phyloP scores from a whole-genome alignment of 2,329 filamentous ascomycete genomes.

The Aspergillus pseudotamarii region DNA sequence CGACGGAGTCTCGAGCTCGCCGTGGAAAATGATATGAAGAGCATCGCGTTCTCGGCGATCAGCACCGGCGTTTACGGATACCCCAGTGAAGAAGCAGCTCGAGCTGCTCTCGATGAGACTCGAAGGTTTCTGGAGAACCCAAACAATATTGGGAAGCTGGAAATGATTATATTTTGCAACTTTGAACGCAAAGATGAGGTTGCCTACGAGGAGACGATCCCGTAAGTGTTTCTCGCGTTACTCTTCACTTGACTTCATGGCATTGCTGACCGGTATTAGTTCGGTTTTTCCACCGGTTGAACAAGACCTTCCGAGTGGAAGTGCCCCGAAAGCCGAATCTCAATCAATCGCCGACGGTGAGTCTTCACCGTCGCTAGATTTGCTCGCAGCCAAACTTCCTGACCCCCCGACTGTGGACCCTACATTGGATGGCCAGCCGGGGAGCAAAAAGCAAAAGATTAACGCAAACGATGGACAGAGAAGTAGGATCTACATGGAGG shows the following conservation, averaged over 20 bases:
- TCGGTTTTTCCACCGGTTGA: conserved; percentile 53
- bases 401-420: conserved; percentile 53
- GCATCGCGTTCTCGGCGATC: conserved; percentile 79
- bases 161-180: conserved; percentile 81
- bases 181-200: conserved; percentile 77
- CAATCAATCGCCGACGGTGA: conserved; percentile 27
- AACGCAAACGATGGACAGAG: conserved; percentile 17
- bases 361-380: conserved; percentile 28
- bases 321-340: conserved; percentile 12
- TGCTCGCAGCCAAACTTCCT: conserved; percentile 49
- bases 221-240: conserved; percentile 61
- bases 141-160: conserved; percentile 53
- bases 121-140: conserved; percentile 55
- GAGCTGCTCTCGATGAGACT: conserved; percentile 67
- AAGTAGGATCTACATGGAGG: conserved; percentile 20
- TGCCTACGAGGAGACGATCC: conserved; percentile 70
- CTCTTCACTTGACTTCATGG: background rate
- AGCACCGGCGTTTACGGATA: conserved; percentile 93
- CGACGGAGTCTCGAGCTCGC: conserved; percentile 71
- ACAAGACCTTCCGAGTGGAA: conserved; percentile 29
- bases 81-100: conserved; percentile 71
- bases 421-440: conserved; percentile 45
- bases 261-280: conserved; percentile 32
- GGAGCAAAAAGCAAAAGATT: conserved; percentile 52
- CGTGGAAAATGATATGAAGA: conserved; percentile 64